Evolutionary conservation across 495 filamentous ascomycete species (phyloP).

Genomic region (Lasiosphaeris hirsuta): DNA sequence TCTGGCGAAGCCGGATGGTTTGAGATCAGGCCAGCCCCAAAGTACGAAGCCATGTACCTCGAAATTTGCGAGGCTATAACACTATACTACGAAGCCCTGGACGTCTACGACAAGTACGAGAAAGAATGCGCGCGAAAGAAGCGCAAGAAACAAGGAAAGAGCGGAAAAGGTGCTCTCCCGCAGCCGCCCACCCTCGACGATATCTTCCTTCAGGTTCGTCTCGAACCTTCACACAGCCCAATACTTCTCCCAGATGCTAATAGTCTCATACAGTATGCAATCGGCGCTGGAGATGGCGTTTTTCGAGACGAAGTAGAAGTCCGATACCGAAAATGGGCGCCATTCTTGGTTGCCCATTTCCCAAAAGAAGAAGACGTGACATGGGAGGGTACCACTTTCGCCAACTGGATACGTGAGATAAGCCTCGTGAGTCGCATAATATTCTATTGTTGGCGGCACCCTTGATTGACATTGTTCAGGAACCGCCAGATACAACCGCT

Average conservation of each 20-base stretch:
- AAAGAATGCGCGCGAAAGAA: constrained; percentile 27
- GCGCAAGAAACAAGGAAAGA: constrained; percentile 27
- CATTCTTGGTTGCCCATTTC: constrained; percentile 43
- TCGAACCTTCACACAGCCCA: not conserved
- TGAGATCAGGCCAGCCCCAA: constrained; percentile 59
- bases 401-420: constrained; percentile 30
- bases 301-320: constrained; percentile 37
- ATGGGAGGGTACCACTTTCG: constrained; percentile 37
- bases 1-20: constrained; percentile 78
- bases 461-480: constrained; percentile 4
- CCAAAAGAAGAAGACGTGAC: constrained; percentile 27
- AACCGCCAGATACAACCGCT: not conserved
- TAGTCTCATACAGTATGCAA: constrained; percentile 33
- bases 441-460: not conserved
- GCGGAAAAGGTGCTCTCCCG: constrained; percentile 8
- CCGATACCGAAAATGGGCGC: constrained; percentile 32
- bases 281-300: constrained; percentile 40
- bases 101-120: constrained; percentile 31
- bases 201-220: constrained; percentile 41
- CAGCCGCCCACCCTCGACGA: constrained; percentile 26
- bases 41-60: constrained; percentile 59
- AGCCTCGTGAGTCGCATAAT: constrained; percentile 29
- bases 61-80: constrained; percentile 67
- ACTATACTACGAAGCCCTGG: constrained; percentile 62
- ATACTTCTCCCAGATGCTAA: constrained; percentile 16